A percentile compares a stretch with the other conserved stretches of the same genome.
These are phyloP conservation scores for Annulohypoxylon moriforme DNA, from an alignment of 495 filamentous ascomycete species.

Conservation along the genomic window DNA sequence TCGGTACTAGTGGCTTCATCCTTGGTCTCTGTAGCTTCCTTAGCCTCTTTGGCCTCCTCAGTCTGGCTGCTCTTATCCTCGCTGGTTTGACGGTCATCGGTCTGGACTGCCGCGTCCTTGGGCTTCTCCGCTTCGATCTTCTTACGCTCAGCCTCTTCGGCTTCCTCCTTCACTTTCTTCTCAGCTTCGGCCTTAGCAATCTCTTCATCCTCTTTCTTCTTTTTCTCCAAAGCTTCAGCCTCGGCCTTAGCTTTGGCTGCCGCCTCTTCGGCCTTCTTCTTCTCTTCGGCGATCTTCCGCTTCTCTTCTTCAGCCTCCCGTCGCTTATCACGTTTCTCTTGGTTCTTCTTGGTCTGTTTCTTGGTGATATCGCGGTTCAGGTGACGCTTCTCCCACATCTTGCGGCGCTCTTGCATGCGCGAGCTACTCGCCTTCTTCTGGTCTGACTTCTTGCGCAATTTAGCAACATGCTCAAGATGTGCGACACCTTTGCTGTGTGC, in stretches of 20 bases:
- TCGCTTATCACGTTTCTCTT: conserved; percentile 62
- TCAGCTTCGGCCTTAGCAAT: conserved; percentile 29
- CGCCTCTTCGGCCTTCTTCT: conserved; percentile 48
- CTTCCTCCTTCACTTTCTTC: conserved; percentile 49
- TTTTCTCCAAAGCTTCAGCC: conserved; percentile 48
- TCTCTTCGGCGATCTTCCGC: conserved; percentile 57
- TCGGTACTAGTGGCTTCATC: conserved; percentile 23
- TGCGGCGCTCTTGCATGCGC: conserved; percentile 57
- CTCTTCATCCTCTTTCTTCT: conserved; percentile 44
- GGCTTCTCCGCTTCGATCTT: conserved; percentile 54
- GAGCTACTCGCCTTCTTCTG: conserved; percentile 62
- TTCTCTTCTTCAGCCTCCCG: conserved; percentile 59
- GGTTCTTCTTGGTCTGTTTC: conserved; percentile 50
- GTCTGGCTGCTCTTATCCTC: conserved; percentile 48
- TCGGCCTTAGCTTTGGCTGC: conserved; percentile 59
- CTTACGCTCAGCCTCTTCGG: conserved; percentile 40
- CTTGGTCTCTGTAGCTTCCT: conserved; percentile 22
- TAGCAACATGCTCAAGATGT: conserved; percentile 71
- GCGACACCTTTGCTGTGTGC: conserved; percentile 81
- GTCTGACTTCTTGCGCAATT: conserved; percentile 59
- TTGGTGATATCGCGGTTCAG: conserved; percentile 51
- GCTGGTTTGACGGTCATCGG: conserved; percentile 31
- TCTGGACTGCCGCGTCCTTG: conserved; percentile 56
- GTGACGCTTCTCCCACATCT: conserved; percentile 61
- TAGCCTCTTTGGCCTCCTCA: conserved; percentile 28